Conservation (phyloP, 495 filamentous ascomycete genomes). For the Hypoxylon perforatum region DNA sequence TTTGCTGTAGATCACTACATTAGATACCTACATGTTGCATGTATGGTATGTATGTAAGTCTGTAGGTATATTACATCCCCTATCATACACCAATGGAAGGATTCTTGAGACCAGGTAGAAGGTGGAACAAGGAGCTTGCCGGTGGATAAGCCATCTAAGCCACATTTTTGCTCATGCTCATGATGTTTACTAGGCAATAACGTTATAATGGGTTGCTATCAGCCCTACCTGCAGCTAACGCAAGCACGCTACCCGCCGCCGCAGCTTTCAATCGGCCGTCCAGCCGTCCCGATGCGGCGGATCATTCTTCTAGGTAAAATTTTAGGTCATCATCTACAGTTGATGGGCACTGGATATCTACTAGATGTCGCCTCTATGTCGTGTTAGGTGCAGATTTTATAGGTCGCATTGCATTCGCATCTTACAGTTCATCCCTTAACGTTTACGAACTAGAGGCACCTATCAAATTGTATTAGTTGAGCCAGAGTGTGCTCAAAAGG, state of each 20-base stretch:
- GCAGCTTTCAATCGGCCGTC: neutral
- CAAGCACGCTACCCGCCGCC: neutral
- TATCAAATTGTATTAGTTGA: slow-evolving; percentile 4
- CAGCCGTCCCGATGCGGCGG: neutral
- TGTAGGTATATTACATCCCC: no score
- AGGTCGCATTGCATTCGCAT: no score
- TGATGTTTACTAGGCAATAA: neutral
- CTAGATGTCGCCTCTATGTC: no score
- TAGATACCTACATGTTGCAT: no score
- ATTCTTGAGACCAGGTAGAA: neutral
- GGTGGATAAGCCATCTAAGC: neutral
- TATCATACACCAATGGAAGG: no score
- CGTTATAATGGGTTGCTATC: neutral
- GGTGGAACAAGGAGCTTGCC: neutral
- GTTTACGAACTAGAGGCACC: slow-evolving; percentile 6
- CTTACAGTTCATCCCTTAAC: neutral
- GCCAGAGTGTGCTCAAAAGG: neutral
- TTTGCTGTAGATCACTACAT: neutral
- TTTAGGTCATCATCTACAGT: neutral
- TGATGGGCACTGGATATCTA: no score
- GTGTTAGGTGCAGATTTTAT: no score
- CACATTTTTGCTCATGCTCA: neutral
- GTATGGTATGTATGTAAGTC: no score
- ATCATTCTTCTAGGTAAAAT: neutral
- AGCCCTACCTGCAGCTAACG: neutral